These are phyloP conservation scores for Umbellularia californica DNA, from an alignment of 164 flowering plant genomes.

Conservation along the genomic window DNA sequence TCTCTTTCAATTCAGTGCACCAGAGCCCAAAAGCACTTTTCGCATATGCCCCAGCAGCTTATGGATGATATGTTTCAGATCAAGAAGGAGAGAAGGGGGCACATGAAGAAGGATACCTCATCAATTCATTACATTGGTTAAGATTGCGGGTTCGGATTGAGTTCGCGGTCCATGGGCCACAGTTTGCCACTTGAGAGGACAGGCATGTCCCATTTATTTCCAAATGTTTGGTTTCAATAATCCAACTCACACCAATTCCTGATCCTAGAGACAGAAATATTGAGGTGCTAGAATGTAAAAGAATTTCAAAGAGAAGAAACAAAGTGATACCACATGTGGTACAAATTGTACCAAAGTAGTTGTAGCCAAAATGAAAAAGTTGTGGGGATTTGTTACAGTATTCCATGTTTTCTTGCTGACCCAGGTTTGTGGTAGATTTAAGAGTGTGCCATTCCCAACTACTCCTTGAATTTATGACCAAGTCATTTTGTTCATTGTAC, in stretches of 20 bases:
- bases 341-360: background rate
- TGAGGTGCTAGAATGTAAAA: background rate
- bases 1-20: constrained; percentile 28
- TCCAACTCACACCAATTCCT: constrained; percentile 4
- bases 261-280: background rate
- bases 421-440: background rate
- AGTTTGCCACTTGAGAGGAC: background rate
- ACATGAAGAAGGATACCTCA: background rate
- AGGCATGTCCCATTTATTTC: background rate
- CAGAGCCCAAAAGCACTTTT: constrained; percentile 50
- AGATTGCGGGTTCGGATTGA: background rate
- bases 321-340: background rate
- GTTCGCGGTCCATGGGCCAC: background rate
- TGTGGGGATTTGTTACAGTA: background rate
- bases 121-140: background rate
- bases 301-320: background rate
- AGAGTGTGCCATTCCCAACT: background rate
- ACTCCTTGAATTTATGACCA: background rate
- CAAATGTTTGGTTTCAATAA: background rate
- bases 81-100: constrained; percentile 33
- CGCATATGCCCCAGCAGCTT: constrained; percentile 51
- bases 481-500: background rate
- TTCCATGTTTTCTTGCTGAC: background rate
- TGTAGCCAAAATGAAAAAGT: background rate
- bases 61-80: constrained; percentile 62